Base-by-base conservation (phyloP, 345 rosid species). In the Eucalyptus coolabah region DNA sequence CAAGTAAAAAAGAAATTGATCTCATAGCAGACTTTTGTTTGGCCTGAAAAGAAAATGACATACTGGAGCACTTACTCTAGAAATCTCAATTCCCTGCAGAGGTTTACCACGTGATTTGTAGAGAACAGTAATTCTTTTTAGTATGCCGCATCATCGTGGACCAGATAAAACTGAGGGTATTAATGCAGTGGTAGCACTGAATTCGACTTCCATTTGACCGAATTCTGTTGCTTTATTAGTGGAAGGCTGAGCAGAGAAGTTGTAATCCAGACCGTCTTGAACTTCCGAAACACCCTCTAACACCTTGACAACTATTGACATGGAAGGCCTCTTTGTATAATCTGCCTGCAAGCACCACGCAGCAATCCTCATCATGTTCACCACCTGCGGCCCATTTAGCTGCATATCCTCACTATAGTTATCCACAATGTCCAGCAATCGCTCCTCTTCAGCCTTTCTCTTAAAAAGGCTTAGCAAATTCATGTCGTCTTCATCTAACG, bases 301-400 rank as follows among this genome's bases (percentile, higher is more conserved):
- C 63, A 88, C 93, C 90, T 86, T 89, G 40, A 86, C 44, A 26
- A 89, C 86, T 30, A 47, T 82, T 40, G 88, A 86, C 90, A 89
- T 86, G 34, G 90, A 86, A 42, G 63, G 88, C 47, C 90, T 86
- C 87, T 53, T 90, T 6, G 56, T 32, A 21, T 37, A 88, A 77
- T 93, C 92, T 24, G 86, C 77, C 72, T 92, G 95, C 87, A 93
- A 18, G n/a, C 95, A 93, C 94, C 95, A 92, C 8, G 89, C 89
- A 51, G 91, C 91, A 83, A 93, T 44, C 88, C 56, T 91, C 92
- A 92, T 88, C 90, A 87, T 91, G 56, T 89, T 50, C 72, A 86
- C 82, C 3, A 72, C 92, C 17, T 90, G 89, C 0, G 4, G 63
- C 12, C 63, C 86, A 50, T 91, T 77, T 63, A 67, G 50, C 51